phyloP scores from a whole-genome alignment of 2,329 filamentous ascomycete species.

The Sclerotinia minor region DNA sequence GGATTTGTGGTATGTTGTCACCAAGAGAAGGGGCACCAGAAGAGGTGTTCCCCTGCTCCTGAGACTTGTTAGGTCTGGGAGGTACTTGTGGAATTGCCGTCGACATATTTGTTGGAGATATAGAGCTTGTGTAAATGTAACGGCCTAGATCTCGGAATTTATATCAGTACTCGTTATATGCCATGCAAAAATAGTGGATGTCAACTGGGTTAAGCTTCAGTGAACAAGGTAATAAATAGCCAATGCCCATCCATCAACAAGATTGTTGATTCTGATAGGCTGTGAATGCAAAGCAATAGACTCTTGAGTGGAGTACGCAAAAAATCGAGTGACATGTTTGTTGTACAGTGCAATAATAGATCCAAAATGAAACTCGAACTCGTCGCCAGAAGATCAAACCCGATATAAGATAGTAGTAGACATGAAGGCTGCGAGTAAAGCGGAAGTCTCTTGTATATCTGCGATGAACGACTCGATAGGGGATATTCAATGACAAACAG shows the following conservation, averaged over 20 bases:
- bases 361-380: constrained; percentile 21
- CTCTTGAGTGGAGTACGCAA: neutral
- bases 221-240: neutral
- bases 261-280: neutral
- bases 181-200: constrained; percentile 7
- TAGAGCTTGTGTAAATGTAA: constrained; percentile 15
- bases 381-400: neutral
- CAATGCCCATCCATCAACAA: neutral
- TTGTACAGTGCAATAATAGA: constrained; percentile 15
- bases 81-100: constrained; percentile 52
- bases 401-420: constrained; percentile 13
- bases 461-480: constrained; percentile 17
- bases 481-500: neutral
- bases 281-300: neutral
- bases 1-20: constrained; percentile 66
- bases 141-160: constrained; percentile 18
- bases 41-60: constrained; percentile 45
- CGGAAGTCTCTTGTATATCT: neutral
- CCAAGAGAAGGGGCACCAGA: constrained; percentile 40
- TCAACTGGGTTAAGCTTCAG: neutral
- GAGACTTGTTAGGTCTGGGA: constrained; percentile 60
- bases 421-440: neutral
- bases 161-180: constrained; percentile 16
- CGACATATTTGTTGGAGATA: constrained; percentile 17
- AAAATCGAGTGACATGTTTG: neutral